Evolutionary conservation across 163 green algal species (phyloP), one percentile per base, ranked within the genome.

Genomic region (Trebouxia gelatinosa): DNA sequence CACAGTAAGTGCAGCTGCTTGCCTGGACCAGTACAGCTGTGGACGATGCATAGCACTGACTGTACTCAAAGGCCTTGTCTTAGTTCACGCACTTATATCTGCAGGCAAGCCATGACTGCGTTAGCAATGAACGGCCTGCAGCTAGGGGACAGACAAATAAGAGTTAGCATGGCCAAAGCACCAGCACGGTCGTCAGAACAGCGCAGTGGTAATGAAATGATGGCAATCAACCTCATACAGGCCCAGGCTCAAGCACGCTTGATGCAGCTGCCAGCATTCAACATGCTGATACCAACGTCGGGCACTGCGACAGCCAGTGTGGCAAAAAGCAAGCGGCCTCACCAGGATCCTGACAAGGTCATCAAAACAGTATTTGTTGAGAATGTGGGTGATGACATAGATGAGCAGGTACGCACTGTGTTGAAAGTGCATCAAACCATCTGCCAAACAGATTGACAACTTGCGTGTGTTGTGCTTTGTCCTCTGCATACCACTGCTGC

Each of bases 91-190:
- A n/a, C 3, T 57, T 74, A 29, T 19, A 32, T 57, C 11, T 80
- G 78, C 71, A 83, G 78, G 32, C 38, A 59, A 43, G 70, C 78
- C 21, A 13, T 59, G 21, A 77, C 43, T 48, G 78, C 78, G 26
- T 32, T 83, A 59, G 70, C 78, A 6, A 80, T 83, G 70, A 75
- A 83, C 37, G 71, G 78, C 43, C 32, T 79, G 40, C 35, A 76
- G 35, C 31, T 83, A 3, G 78, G 78, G 26, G 78, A 79, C 28
- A 54, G 72, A 19, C 59, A 79, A 13, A 83, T 83, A n/a, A 31
- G 71, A 17, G 70, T 79, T 23, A 80, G 62, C 34, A 77, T 83
- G 78, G 78, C 78, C 5, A 83, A 80, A 46, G 62, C 70, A 71
- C 58, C 32, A 13, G 34, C 23, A 40, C 70, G 34, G 4, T 40